Evolutionary conservation across 1,139 yeast genomes (phyloP).

Genomic region (Taphrina pruni): DNA sequence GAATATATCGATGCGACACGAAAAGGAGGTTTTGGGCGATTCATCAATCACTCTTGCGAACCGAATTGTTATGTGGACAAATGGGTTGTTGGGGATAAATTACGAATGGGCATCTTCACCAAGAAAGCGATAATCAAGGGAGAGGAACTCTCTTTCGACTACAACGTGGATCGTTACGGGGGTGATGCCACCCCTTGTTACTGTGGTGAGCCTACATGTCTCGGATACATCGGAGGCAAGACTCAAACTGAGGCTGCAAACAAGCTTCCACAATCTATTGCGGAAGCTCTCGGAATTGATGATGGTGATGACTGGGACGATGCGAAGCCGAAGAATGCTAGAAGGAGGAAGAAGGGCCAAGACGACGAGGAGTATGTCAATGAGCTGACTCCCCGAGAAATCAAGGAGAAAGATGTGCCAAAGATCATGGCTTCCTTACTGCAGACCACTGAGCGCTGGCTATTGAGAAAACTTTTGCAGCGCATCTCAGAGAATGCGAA

Average conservation of each 20-base stretch:
- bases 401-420: constrained; percentile 63
- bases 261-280: constrained; percentile 76
- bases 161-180: constrained; percentile 95
- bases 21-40: constrained; percentile 85
- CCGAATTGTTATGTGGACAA: constrained; percentile 95
- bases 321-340: constrained; percentile 55
- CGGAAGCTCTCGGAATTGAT: constrained; percentile 85
- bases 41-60: constrained; percentile 91
- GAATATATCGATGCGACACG: constrained; percentile 93
- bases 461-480: constrained; percentile 69
- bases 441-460: constrained; percentile 73
- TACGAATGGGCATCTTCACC: constrained; percentile 94
- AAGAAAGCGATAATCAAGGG: constrained; percentile 73
- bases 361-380: constrained; percentile 67
- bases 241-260: constrained; percentile 81
- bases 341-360: constrained; percentile 53
- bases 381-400: constrained; percentile 61
- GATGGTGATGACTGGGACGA: constrained; percentile 55
- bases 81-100: constrained; percentile 92
- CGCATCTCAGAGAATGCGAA: constrained; percentile 68
- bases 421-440: constrained; percentile 81
- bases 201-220: constrained; percentile 91
- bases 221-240: constrained; percentile 93
- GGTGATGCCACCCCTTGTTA: constrained; percentile 92
- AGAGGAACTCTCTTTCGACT: constrained; percentile 93